A percentile compares a stretch with the other conserved stretches of the same genome.
phyloP scores from a whole-genome alignment of 2,329 filamentous ascomycete genomes.

The Diaporthe vaccinii region DNA sequence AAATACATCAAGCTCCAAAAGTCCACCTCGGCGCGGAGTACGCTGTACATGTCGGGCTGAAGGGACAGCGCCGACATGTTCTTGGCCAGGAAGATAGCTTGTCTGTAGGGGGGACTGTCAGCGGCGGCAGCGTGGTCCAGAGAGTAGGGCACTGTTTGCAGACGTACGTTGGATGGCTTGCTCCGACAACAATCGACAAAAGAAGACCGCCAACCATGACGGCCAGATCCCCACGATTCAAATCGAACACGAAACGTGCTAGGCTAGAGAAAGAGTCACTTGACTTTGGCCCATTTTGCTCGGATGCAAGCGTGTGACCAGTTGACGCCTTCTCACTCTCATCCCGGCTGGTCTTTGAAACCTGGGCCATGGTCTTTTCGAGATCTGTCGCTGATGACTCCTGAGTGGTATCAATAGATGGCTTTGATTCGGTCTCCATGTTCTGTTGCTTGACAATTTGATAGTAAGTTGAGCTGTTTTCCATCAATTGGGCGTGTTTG shows the following conservation, averaged over 20 bases:
- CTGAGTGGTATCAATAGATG: conserved; percentile 62
- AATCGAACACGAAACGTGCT: background rate
- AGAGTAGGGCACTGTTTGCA: background rate
- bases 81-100: conserved; percentile 59
- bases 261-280: background rate
- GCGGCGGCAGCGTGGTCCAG: background rate
- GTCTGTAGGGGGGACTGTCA: background rate
- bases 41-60: conserved; percentile 62
- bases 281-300: background rate
- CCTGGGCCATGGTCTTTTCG: conserved; percentile 55
- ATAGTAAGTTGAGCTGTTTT: conserved; percentile 79
- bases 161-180: background rate
- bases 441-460: conserved; percentile 90
- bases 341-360: background rate
- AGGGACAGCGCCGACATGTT: conserved; percentile 71
- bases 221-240: background rate
- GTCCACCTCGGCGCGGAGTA: conserved; percentile 78
- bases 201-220: background rate
- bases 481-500: conserved; percentile 83
- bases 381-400: conserved; percentile 65
- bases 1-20: conserved; percentile 93
- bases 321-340: background rate
- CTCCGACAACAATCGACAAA: background rate
- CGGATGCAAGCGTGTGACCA: background rate
- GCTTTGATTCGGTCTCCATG: conserved; percentile 68